Base-by-base conservation (phyloP, 1,284 basidiomycete species). In the Apiotrichum laibachii region DNA sequence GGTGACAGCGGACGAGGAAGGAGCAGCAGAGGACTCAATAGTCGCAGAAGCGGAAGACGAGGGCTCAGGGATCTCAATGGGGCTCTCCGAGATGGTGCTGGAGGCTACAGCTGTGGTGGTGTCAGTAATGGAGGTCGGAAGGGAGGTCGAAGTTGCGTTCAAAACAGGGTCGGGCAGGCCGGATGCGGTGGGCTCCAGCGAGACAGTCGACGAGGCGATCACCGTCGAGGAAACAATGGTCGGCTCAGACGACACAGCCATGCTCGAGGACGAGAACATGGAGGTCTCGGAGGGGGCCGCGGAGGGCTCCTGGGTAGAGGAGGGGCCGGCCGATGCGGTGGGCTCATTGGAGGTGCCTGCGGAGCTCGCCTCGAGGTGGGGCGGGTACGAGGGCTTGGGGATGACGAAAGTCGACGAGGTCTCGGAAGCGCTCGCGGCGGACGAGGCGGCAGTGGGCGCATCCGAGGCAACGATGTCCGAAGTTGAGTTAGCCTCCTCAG, bases 181-280 rank as follows among this genome's bases (percentile, higher is more conserved):
- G 26, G 34, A 50, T 21, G 19, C 12, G 35, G 35, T 39, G 9
- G 49, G 19, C 35, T 50, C 37, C 5, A 21, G 15, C 15, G 47
- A 49, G n/a, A 33, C 47, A 16, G 47, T 34, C 33, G 31, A 12
- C 33, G 47, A 47, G 13, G 35, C 34, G 42, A 16, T 37, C 18
- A 46, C 44, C 0, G 55, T 35, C 33, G 37, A 21, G 6, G 49
- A 37, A 21, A 45, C 42, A 11, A 45, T 34, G 31, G 49, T 52
- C 37, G 53, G 26, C 43, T 56, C 55, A 44, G 42, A 19, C 26
- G 62, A 55, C 34, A 35, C 26, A 49, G 33, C 16, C 40, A 42
- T 15, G 40, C 15, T 48, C 40, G 18, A 18, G 40, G 40, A 21
- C 18, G 50, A 35, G 26, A 10, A 5, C 52, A 22, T 19, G 21